Evolutionary conservation across 345 rosid species (phyloP).

Genomic region (Populus simonii): DNA sequence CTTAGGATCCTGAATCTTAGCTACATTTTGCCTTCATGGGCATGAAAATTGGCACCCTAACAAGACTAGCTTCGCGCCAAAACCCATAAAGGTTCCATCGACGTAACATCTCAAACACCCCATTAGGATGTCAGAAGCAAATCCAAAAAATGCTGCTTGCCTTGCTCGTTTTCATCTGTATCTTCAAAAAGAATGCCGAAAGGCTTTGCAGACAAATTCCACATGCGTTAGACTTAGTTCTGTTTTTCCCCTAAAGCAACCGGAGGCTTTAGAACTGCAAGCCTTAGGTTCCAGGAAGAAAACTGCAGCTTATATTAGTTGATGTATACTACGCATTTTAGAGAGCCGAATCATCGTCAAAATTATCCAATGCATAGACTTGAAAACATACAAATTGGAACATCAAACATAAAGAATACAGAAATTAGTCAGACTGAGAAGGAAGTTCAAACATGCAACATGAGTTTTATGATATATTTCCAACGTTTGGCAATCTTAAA

Average conservation of each 20-base stretch:
- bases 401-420: background rate
- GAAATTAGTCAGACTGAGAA: background rate
- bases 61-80: background rate
- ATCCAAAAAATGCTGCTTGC: background rate
- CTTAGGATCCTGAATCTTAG: background rate
- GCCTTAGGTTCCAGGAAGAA: background rate
- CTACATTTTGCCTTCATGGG: background rate
- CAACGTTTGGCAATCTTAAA: background rate
- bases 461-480: slow-evolving; percentile 4
- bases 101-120: background rate
- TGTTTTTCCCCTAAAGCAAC: background rate
- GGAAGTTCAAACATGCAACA: background rate
- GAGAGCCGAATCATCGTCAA: background rate
- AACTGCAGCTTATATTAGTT: background rate
- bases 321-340: no score
- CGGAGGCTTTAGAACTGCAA: background rate
- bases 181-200: no score
- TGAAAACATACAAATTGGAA: background rate
- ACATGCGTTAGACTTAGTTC: no score
- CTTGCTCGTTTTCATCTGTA: background rate
- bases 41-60: background rate
- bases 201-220: no score
- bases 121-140: background rate
- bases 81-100: background rate
- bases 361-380: background rate